Percentiles rank a stretch among this genome's conserved stretches.
Evolutionary conservation across 2,329 filamentous ascomycete genomes (phyloP).

Genomic region (Colletotrichum chlorophyti): DNA sequence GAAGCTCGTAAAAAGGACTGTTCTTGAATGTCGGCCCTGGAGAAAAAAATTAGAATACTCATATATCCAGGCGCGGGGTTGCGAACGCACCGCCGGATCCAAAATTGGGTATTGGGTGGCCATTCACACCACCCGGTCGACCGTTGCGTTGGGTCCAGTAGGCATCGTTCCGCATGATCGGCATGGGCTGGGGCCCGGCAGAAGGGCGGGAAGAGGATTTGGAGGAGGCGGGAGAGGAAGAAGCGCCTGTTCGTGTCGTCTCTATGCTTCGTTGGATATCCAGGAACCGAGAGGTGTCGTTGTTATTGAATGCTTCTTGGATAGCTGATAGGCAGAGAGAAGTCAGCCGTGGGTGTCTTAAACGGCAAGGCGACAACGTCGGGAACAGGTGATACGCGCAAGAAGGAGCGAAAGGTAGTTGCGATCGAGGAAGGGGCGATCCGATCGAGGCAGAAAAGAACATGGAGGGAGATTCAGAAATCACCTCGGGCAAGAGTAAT

Average conservation of each 20-base stretch:
- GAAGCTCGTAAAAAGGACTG: slow-evolving; percentile 85
- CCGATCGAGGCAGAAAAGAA: slow-evolving; percentile 21
- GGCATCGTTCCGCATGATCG: slow-evolving; percentile 5
- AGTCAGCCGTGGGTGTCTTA: slow-evolving; percentile 8
- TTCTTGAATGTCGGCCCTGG: slow-evolving; percentile 57
- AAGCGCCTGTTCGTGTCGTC: slow-evolving; percentile 28
- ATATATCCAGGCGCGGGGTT: neutral
- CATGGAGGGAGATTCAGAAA: slow-evolving; percentile 16
- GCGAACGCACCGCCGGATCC: slow-evolving; percentile 7
- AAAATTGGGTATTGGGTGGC: slow-evolving; percentile 3
- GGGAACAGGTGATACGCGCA: no score
- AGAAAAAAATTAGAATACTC: neutral
- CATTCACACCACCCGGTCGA: slow-evolving; percentile 8
- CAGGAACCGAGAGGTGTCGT: slow-evolving; percentile 48
- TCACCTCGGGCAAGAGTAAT: no score
- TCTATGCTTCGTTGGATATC: slow-evolving; percentile 51
- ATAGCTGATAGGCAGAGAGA: slow-evolving; percentile 44
- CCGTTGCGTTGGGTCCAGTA: slow-evolving; percentile 16
- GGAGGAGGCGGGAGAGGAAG: slow-evolving; percentile 23
- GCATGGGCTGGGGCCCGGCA: slow-evolving; percentile 5
- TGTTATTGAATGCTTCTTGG: slow-evolving; percentile 43
- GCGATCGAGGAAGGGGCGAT: slow-evolving; percentile 13
- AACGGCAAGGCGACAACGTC: no score
- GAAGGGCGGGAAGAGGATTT: slow-evolving; percentile 13
- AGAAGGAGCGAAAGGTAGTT: neutral